These are phyloP conservation scores for Dactylonectria estremocensis DNA, from an alignment of 2,329 filamentous ascomycete species.

Conservation along the genomic window DNA sequence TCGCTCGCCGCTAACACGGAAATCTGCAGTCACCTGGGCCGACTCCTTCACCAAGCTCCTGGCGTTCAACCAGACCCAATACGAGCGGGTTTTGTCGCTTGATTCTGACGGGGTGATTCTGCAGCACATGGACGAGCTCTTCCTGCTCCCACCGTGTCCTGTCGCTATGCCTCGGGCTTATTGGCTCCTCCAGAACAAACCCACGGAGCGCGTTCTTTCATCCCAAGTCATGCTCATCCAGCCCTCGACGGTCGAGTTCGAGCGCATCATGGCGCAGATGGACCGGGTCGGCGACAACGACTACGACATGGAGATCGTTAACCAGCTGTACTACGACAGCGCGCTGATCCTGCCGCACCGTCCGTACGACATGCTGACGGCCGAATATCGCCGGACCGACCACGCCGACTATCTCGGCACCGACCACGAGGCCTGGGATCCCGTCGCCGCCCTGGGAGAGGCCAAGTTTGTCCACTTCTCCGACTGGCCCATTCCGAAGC, in stretches of 20 bases:
- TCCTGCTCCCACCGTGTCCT: constrained; percentile 72
- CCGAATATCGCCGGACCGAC: constrained; percentile 71
- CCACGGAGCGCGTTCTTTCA: constrained; percentile 58
- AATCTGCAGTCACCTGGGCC: neutral
- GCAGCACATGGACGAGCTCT: constrained; percentile 77
- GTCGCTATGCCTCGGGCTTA: constrained; percentile 81
- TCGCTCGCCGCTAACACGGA: neutral
- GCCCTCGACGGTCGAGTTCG: constrained; percentile 68
- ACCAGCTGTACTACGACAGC: constrained; percentile 70
- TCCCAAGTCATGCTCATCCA: constrained; percentile 72
- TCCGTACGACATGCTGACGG: constrained; percentile 72
- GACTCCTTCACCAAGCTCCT: constrained; percentile 63
- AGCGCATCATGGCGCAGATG: constrained; percentile 49
- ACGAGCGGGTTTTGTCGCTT: constrained; percentile 63
- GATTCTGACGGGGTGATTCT: constrained; percentile 76
- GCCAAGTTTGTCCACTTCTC: constrained; percentile 6
- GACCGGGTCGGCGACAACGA: constrained; percentile 50
- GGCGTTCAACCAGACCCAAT: constrained; percentile 77
- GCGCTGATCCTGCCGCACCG: constrained; percentile 76
- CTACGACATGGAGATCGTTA: constrained; percentile 78
- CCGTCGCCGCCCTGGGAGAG: constrained; percentile 47
- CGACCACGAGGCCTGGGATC: constrained; percentile 70
- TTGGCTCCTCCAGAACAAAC: constrained; percentile 70
- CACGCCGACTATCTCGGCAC: constrained; percentile 59
- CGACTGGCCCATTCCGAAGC: constrained; percentile 2